A percentile compares a stretch with the other conserved stretches of the same genome.
Conservation (phyloP, 2,329 filamentous ascomycete genomes). For the Ascochyta clinopodiicola region DNA sequence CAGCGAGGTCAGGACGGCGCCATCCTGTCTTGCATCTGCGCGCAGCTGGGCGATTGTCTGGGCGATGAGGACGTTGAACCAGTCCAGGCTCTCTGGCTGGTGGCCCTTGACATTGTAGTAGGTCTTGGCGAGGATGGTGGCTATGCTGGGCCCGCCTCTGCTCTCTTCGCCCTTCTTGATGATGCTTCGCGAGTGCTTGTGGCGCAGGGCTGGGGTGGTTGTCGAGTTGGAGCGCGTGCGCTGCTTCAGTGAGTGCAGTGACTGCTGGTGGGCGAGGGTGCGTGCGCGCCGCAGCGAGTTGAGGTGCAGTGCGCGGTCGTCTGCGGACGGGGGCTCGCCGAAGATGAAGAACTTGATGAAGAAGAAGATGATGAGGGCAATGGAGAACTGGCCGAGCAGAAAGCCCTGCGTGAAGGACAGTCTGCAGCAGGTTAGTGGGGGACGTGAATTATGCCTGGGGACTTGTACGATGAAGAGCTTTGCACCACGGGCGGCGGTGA, state of each 20-base stretch:
- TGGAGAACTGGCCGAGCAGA: constrained; percentile 88
- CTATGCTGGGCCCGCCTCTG: constrained; percentile 77
- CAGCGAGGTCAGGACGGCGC: constrained; percentile 84
- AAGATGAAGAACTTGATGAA: constrained; percentile 99
- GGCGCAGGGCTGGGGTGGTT: constrained; percentile 38
- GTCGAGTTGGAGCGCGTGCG: constrained; percentile 45
- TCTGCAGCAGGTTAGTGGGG: constrained; percentile 54
- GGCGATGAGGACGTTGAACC: constrained; percentile 97
- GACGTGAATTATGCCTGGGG: background rate
- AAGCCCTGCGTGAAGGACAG: constrained; percentile 94
- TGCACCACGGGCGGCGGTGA: constrained; percentile 26
- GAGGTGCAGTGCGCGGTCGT: constrained; percentile 76
- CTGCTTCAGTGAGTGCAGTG: constrained; percentile 35
- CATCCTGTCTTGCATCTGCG: constrained; percentile 88
- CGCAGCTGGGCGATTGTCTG: constrained; percentile 96
- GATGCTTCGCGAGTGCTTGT: constrained; percentile 47
- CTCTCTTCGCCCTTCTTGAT: constrained; percentile 54
- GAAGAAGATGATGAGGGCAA: constrained; percentile 86
- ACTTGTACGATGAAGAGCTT: constrained; percentile 24
- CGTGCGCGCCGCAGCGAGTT: constrained; percentile 76
- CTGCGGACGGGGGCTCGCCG: constrained; percentile 85
- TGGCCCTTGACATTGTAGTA: constrained; percentile 97
- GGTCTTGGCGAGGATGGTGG: constrained; percentile 92
- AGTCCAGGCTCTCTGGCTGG: constrained; percentile 94
- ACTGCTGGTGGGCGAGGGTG: constrained; percentile 70